phyloP scores from a whole-genome alignment of 176 grass and related monocot genomes.

The Melocanna baccifera region DNA sequence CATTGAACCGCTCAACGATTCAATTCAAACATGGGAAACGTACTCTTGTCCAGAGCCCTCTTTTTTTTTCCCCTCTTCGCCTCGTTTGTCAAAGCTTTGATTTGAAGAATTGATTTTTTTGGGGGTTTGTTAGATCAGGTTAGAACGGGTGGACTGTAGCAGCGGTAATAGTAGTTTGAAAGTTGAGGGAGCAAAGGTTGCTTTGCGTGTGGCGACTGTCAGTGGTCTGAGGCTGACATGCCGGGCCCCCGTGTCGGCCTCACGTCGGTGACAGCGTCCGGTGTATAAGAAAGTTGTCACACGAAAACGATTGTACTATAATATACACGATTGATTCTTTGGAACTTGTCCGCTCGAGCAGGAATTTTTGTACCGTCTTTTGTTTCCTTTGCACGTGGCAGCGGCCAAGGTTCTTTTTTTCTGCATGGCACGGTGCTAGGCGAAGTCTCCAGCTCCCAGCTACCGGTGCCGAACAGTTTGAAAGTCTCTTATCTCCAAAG shows the following conservation, averaged over 20 bases:
- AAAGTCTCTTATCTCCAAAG: neutral
- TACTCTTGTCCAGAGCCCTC: neutral
- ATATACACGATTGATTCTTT: slow-evolving; percentile 50
- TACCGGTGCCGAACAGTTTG: neutral
- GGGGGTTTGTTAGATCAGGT: slow-evolving; percentile 13
- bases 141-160: slow-evolving; percentile 12
- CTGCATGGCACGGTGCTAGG: neutral
- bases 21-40: neutral
- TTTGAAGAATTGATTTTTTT: slow-evolving; percentile 50
- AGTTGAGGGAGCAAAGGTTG: slow-evolving; percentile 1
- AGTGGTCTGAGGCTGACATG: slow-evolving; percentile 33
- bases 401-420: neutral
- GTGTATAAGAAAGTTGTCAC: slow-evolving; percentile 19
- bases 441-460: neutral
- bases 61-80: neutral
- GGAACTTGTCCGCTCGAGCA: neutral
- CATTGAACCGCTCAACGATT: slow-evolving; percentile 20
- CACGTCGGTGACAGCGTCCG: slow-evolving; percentile 28
- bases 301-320: slow-evolving; percentile 15
- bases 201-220: slow-evolving; percentile 24
- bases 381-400: too few species aligned
- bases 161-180: slow-evolving; percentile 33
- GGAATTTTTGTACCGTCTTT: neutral
- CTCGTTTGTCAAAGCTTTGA: slow-evolving; percentile 55
- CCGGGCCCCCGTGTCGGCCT: slow-evolving; percentile 22